Evolutionary conservation across 1,284 basidiomycete species (phyloP), one percentile per base, ranked within the genome.

Genomic region (Cerrena zonata): DNA sequence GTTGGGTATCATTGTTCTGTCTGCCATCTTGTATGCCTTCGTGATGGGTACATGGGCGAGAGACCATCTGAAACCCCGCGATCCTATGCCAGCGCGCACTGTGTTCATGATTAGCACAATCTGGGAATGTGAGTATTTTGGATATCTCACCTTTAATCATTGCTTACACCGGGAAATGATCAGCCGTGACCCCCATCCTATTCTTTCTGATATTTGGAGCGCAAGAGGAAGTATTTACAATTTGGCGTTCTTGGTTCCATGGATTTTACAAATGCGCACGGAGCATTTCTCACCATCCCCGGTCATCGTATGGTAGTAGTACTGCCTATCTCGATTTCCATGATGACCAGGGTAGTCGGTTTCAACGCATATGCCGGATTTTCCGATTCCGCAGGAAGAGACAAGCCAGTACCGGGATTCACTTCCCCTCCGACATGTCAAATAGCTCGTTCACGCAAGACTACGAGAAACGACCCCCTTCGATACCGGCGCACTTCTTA

Each of bases 131-230:
- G 13, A 18, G 59, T 50, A 3, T 4, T 5, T 19, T 12, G 24
- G 21, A 21, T 51, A 24, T 2, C 5, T 21, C 40, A 48, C n/a
- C n/a, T 15, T 19, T n/a, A 25, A 23, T 36, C 15, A 23, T 19
- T n/a, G 23, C 10, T 18, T 43, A 18, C 36, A 11, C n/a, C 7
- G 24, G 30, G 11, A 11, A 34, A 2, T 18, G 24, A 34, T 34
- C 34, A 64, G 63, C 61, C 1, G 46, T 59, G 2, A 59, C 57
- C 0, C 59, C 60, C 0, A 45, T 59, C 2, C 47, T 63, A 3
- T 58, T 62, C 38, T 63, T 64, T 53, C 13, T 58, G 26, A 62
- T 64, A 18, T 63, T 64, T 48, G 60, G 59, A 1, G 63, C 61
- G 0, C 63, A 63, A 25, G 57, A 63, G 34, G 60, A 63, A 25